Conservation (phyloP, 345 rosid genomes). For the Moricandia moricandioides region DNA sequence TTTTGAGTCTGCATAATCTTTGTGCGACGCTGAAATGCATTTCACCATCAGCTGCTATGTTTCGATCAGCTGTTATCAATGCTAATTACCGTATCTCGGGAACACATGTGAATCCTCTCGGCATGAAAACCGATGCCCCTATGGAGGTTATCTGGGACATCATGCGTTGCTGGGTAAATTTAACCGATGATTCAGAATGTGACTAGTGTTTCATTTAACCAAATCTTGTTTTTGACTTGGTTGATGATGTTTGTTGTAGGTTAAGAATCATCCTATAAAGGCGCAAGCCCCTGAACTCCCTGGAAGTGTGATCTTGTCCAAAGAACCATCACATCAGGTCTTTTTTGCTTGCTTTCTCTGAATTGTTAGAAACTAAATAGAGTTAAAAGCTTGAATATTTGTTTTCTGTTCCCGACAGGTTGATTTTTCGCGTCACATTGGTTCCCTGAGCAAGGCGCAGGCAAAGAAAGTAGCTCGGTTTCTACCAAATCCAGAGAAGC, state of each 20-base stretch:
- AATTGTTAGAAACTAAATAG: neutral
- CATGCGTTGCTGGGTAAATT: slow-evolving; percentile 95
- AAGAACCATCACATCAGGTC: slow-evolving; percentile 76
- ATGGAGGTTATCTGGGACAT: slow-evolving; percentile 97
- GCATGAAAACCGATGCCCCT: slow-evolving; percentile 93
- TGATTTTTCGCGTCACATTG: slow-evolving; percentile 80
- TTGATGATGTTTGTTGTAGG: slow-evolving; percentile 41
- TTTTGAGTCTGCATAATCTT: slow-evolving; percentile 86
- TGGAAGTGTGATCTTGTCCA: slow-evolving; percentile 67
- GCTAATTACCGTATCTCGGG: slow-evolving; percentile 86
- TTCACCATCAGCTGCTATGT: slow-evolving; percentile 79
- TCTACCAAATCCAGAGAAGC: slow-evolving; percentile 94
- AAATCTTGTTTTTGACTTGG: slow-evolving; percentile 40
- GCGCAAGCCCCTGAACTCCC: slow-evolving; percentile 74
- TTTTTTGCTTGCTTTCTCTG: neutral
- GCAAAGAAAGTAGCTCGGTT: slow-evolving; percentile 87
- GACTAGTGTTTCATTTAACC: slow-evolving; percentile 55
- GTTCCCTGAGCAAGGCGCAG: slow-evolving; percentile 93
- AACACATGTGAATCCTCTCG: slow-evolving; percentile 82
- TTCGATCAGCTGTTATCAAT: slow-evolving; percentile 89
- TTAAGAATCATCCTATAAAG: slow-evolving; percentile 89
- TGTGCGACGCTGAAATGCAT: slow-evolving; percentile 88
- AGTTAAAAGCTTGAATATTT: slow-evolving; percentile 1
- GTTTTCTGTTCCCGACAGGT: slow-evolving; percentile 42
- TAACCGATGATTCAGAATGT: slow-evolving; percentile 59